phyloP scores from a whole-genome alignment of 495 filamentous ascomycete species.

The Penicillium arizonense region DNA sequence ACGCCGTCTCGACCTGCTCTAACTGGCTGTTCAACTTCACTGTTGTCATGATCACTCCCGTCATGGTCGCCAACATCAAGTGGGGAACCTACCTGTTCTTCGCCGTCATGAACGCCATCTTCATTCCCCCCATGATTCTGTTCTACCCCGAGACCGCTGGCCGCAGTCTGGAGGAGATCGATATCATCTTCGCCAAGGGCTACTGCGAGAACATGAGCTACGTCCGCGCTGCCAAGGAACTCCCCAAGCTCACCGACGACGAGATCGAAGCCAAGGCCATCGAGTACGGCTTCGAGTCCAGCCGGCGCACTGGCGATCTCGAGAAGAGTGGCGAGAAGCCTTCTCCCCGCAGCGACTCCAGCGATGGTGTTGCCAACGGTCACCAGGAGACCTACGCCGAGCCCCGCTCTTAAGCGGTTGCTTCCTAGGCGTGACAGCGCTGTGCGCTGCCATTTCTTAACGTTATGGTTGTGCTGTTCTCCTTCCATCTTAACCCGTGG shows the following conservation, averaged over 20 bases:
- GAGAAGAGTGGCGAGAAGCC: slow-evolving; percentile 38
- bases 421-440: slow-evolving; percentile 10
- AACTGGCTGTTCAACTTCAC: slow-evolving; percentile 85
- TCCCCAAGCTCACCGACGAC: slow-evolving; percentile 62
- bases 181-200: slow-evolving; percentile 79
- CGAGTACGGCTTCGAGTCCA: slow-evolving; percentile 55
- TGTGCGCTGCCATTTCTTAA: slow-evolving; percentile 14
- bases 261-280: slow-evolving; percentile 63
- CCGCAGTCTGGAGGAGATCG: slow-evolving; percentile 75
- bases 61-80: slow-evolving; percentile 63
- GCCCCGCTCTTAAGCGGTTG: background rate
- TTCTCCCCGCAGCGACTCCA: slow-evolving; percentile 5
- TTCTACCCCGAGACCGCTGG: slow-evolving; percentile 73
- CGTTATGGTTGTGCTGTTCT: slow-evolving; percentile 6
- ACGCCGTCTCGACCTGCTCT: slow-evolving; percentile 70
- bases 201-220: slow-evolving; percentile 72
- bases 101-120: slow-evolving; percentile 64
- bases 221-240: slow-evolving; percentile 65
- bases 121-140: slow-evolving; percentile 73
- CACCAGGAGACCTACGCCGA: background rate
- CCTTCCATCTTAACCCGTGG: background rate
- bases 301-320: slow-evolving; percentile 16
- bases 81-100: slow-evolving; percentile 85
- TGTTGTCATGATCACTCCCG: slow-evolving; percentile 78
- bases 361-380: background rate